Percentiles rank a stretch among this genome's conserved stretches.
Conservation (phyloP, 164 flowering plant genomes). For the Houttuynia cordata region DNA sequence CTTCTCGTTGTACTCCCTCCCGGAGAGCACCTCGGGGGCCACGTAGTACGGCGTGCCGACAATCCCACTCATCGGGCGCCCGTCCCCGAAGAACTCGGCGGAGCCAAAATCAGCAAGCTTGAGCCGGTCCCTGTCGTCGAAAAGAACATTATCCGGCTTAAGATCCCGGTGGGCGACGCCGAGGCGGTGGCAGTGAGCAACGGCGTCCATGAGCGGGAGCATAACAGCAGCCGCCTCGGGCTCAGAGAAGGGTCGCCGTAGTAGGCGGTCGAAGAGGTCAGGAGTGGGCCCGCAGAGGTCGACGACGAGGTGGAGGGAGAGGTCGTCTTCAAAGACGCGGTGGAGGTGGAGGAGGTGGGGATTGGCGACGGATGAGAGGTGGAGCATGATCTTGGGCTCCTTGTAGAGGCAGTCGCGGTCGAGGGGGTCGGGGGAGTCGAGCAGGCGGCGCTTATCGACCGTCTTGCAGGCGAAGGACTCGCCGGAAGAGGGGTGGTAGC, state of each 20-base stretch:
- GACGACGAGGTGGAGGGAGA: constrained; percentile 41
- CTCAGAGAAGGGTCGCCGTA: constrained; percentile 29
- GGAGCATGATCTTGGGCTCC: constrained; percentile 45
- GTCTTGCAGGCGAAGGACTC: constrained; percentile 55
- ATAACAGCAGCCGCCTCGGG: constrained; percentile 30
- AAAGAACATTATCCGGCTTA: constrained; percentile 72
- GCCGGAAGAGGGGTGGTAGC: constrained; percentile 27
- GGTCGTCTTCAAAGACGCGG: constrained; percentile 40
- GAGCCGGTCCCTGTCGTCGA: constrained; percentile 29
- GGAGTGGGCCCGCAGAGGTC: constrained; percentile 22
- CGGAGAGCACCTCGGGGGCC: constrained; percentile 70
- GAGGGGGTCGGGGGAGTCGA: constrained; percentile 38
- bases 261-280: constrained; percentile 27
- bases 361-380: constrained; percentile 10
- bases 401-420: constrained; percentile 47
- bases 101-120: constrained; percentile 79
- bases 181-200: constrained; percentile 53
- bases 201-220: constrained; percentile 35
- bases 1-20: constrained; percentile 59
- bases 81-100: constrained; percentile 31
- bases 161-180: constrained; percentile 76
- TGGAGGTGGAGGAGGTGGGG: constrained; percentile 34
- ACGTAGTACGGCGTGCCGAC: constrained; percentile 91
- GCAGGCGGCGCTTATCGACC: constrained; percentile 39
- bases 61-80: constrained; percentile 31